Percentiles rank a stretch among this genome's conserved stretches.
Evolutionary conservation across 2,329 filamentous ascomycete species (phyloP).

Genomic region (Fusarium sp.): DNA sequence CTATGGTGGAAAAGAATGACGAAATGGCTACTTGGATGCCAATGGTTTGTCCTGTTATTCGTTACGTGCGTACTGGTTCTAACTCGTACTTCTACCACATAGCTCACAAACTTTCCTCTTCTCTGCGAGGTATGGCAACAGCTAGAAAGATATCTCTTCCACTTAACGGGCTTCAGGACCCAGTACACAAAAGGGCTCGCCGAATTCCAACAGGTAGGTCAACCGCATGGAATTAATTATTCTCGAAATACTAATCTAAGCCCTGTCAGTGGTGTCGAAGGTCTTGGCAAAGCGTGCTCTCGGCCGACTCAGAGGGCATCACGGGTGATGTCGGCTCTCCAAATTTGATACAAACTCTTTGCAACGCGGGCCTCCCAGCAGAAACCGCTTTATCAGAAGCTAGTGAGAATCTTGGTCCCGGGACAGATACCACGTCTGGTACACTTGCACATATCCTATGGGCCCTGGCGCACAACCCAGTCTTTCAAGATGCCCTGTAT

Average conservation of each 20-base stretch:
- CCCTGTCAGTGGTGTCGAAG: neutral
- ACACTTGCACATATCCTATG: slow-evolving; percentile 51
- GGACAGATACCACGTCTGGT: slow-evolving; percentile 52
- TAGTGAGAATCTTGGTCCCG: slow-evolving; percentile 50
- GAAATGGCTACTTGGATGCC: slow-evolving; percentile 50
- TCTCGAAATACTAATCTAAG: neutral
- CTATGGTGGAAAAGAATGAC: slow-evolving; percentile 49
- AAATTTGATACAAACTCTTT: slow-evolving; percentile 44
- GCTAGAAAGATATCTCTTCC: neutral
- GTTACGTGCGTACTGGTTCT: neutral
- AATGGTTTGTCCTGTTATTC: slow-evolving; percentile 31
- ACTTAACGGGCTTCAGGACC: neutral
- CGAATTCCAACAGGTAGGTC: neutral
- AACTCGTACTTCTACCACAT: accelerated
- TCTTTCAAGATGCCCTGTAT: slow-evolving; percentile 46
- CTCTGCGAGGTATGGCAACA: neutral
- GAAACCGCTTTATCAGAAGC: slow-evolving; percentile 50
- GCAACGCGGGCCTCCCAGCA: slow-evolving; percentile 34
- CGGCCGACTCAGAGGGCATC: neutral
- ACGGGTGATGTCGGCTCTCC: neutral
- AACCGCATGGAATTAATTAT: no score
- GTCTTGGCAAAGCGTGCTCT: neutral
- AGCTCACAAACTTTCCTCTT: neutral
- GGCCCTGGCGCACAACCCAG: slow-evolving; percentile 45
- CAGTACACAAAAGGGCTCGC: neutral